Percentiles rank a stretch among this genome's conserved stretches.
Evolutionary conservation across 2,329 filamentous ascomycete species (phyloP).

Genomic region (Monosporascus sp.): DNA sequence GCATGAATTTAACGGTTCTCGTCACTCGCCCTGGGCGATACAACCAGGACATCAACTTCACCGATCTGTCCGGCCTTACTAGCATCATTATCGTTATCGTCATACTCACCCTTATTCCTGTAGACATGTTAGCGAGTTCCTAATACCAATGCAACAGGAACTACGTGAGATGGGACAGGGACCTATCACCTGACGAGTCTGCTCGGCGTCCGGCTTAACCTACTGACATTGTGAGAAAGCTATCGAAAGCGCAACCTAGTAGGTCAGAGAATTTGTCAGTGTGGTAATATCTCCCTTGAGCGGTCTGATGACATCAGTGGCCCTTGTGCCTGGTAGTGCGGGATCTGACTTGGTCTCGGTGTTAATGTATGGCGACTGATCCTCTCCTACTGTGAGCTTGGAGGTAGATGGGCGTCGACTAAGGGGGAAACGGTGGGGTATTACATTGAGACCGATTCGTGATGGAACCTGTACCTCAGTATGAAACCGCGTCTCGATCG

Average conservation of each 20-base stretch:
- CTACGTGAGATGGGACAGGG: neutral
- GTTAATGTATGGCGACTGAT: constrained; percentile 2
- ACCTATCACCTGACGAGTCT: constrained; percentile 13
- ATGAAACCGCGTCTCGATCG: constrained; percentile 60
- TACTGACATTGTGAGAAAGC: constrained; percentile 44
- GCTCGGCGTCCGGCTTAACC: constrained; percentile 35
- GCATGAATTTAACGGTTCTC: neutral
- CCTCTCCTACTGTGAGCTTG: neutral
- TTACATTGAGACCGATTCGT: constrained; percentile 61
- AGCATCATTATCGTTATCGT: neutral
- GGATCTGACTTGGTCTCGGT: constrained; percentile 38
- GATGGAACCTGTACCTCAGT: constrained; percentile 57
- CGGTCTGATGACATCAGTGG: constrained; percentile 51
- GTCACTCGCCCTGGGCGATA: neutral
- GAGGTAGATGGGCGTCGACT: constrained; percentile 11
- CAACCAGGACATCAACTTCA: neutral
- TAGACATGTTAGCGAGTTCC: neutral
- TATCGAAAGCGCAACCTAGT: constrained; percentile 40
- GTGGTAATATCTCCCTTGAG: constrained; percentile 51
- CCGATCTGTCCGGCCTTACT: neutral
- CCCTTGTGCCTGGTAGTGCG: constrained; percentile 56
- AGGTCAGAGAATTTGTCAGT: constrained; percentile 39
- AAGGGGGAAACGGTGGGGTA: constrained; percentile 59
- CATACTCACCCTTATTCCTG: neutral
- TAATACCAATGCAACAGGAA: neutral